phyloP scores from a whole-genome alignment of 345 rosid species.

The Euphorbia lathyris region DNA sequence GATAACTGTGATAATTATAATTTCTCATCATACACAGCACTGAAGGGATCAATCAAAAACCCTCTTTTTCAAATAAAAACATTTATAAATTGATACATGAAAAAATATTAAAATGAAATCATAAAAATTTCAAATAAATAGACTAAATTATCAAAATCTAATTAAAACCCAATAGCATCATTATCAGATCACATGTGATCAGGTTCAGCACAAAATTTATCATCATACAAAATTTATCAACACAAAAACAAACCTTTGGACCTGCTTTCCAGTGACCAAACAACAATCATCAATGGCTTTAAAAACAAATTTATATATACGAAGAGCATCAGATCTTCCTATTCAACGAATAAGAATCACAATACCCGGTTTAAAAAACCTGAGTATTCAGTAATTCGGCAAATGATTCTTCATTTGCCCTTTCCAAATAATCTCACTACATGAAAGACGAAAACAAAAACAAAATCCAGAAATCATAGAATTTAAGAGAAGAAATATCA shows the following conservation, averaged over 20 bases:
- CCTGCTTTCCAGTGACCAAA: slow-evolving; percentile 17
- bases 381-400: slow-evolving; percentile 22
- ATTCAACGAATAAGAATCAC: slow-evolving; percentile 33
- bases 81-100: too few relatives aligned
- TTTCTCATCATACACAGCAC: slow-evolving; percentile 45
- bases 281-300: slow-evolving; percentile 30
- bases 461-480: not conserved
- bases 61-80: not conserved
- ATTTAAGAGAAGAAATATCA: too few relatives aligned
- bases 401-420: slow-evolving; percentile 36
- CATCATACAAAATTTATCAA: too few relatives aligned
- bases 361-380: slow-evolving; percentile 9
- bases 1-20: slow-evolving; percentile 44
- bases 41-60: too few relatives aligned
- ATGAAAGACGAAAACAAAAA: not conserved
- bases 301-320: not conserved
- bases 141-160: too few relatives aligned
- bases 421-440: not conserved
- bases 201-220: too few relatives aligned
- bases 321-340: slow-evolving; percentile 58
- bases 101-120: not conserved
- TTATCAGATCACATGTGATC: too few relatives aligned
- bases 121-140: too few relatives aligned
- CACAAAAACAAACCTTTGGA: slow-evolving; percentile 20
- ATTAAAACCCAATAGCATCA: too few relatives aligned